Evolutionary conservation across 2,329 filamentous ascomycete genomes (phyloP).

Genomic region (Corinectria fuckeliana): DNA sequence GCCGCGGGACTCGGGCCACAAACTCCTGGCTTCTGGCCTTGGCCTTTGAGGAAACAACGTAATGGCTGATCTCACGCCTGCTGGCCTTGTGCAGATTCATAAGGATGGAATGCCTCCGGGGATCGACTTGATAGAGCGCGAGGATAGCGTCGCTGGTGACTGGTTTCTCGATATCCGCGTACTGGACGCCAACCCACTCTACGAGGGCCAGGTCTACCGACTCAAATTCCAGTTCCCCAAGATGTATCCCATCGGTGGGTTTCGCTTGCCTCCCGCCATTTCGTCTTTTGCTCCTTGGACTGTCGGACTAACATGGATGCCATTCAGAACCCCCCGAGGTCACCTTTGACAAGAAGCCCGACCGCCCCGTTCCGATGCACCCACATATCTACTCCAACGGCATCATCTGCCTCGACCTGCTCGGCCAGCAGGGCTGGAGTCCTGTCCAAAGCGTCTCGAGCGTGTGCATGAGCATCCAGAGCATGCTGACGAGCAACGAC

Average conservation of each 20-base stretch:
- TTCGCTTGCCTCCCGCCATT: not conserved
- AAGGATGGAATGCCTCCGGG: conserved; percentile 65
- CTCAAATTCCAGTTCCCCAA: conserved; percentile 86
- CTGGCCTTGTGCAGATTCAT: conserved; percentile 53
- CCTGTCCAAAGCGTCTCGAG: conserved; percentile 97
- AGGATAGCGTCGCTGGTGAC: conserved; percentile 74
- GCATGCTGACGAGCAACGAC: conserved; percentile 95
- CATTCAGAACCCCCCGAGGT: conserved; percentile 88
- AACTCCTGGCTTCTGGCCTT: not conserved
- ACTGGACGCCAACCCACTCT: conserved; percentile 88
- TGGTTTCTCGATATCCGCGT: conserved; percentile 94
- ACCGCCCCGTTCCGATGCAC: conserved; percentile 84
- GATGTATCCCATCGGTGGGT: conserved; percentile 86
- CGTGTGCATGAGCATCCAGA: conserved; percentile 96
- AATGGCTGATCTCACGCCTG: conserved; percentile 27
- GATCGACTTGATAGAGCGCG: conserved; percentile 80
- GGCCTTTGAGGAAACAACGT: not conserved
- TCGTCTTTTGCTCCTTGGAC: too few species aligned
- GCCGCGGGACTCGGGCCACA: not conserved
- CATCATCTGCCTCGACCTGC: conserved; percentile 95
- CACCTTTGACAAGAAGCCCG: conserved; percentile 74
- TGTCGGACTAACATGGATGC: conserved; percentile 14
- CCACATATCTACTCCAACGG: conserved; percentile 99
- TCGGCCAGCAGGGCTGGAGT: conserved; percentile 89
- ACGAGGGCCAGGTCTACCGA: conserved; percentile 79